Conservation (phyloP, 805 yeast genomes). For the Starmerella geochares region DNA sequence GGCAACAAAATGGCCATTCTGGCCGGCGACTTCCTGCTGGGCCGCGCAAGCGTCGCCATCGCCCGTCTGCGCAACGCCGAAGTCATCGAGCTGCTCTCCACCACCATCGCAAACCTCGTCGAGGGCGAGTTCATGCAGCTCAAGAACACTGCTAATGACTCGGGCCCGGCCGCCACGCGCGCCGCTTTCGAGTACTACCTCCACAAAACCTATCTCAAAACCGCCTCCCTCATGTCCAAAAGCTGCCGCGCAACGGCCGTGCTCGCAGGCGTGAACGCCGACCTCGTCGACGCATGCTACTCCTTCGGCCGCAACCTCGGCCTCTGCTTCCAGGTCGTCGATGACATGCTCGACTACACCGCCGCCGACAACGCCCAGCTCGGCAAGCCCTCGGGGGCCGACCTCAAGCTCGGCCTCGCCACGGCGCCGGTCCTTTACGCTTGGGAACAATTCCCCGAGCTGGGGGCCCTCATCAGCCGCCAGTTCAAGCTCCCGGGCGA, state of each 20-base stretch:
- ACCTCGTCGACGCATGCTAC: constrained; percentile 74
- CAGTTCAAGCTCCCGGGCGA: constrained; percentile 77
- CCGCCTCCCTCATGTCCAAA: constrained; percentile 90
- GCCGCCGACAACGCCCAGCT: constrained; percentile 62
- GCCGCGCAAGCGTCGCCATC: constrained; percentile 91
- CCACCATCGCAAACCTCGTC: constrained; percentile 90
- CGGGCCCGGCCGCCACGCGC: constrained; percentile 38
- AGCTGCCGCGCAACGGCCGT: constrained; percentile 90
- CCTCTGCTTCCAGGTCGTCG: constrained; percentile 89
- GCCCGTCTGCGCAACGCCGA: constrained; percentile 93
- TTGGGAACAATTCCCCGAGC: constrained; percentile 76
- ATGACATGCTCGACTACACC: constrained; percentile 91
- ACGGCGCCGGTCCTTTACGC: constrained; percentile 95
- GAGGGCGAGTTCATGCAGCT: constrained; percentile 99
- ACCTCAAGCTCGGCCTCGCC: constrained; percentile 83
- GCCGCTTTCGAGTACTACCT: constrained; percentile 87
- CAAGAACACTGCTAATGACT: constrained; percentile 69
- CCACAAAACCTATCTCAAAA: constrained; percentile 90
- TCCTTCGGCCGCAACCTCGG: constrained; percentile 90
- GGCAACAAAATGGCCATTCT: constrained; percentile 95
- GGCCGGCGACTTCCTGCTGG: constrained; percentile 92
- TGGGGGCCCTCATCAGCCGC: constrained; percentile 74
- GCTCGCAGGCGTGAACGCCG: constrained; percentile 68
- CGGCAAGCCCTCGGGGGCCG: constrained; percentile 96
- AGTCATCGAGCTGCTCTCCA: constrained; percentile 88